Evolutionary conservation across 371 early-diverging fungal species (phyloP), one percentile per base, ranked within the genome.

Genomic region (Mucor lusitanicus): DNA sequence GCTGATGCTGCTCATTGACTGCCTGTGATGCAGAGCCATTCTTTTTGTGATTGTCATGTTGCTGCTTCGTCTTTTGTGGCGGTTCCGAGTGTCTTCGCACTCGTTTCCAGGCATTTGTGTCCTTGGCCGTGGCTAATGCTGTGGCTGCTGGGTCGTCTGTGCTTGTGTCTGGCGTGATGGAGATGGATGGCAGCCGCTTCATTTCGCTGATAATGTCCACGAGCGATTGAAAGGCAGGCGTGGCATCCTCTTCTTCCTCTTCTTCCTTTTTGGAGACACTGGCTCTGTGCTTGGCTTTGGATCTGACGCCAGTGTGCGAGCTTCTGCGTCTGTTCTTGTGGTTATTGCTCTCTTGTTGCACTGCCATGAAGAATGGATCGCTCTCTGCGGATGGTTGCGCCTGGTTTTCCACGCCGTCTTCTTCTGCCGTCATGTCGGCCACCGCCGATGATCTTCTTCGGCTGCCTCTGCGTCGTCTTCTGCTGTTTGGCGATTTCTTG

Each of bases 201-300:
- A 81, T 75, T 28, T 77, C 75, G 42, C 71, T 61, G 33, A 81
- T 81, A 19, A 81, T 76, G 32, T 81, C 79, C 46, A 78, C 74
- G 8, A 81, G 60, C 5, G 81, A 81, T 33, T 78, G 76, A 23
- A 78, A 60, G 4, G 77, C 81, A 37, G 77, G 75, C 8, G 77
- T n/a, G n/a, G n/a, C n/a, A n/a, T n/a, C n/a, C n/a, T n/a, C n/a
- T n/a, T n/a, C 70, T 3, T 68, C 67, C 5, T 73, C 50, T 55
- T 65, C 23, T 13, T 65, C 67, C 0, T 65, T 39, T 6, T 69
- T 21, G 6, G 56, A 56, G 12, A 33, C 7, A 6, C 53, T 53
- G 13, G 13, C 25, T 15, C 25, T 53, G 53, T 53, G 53, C 23
- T 53, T 53, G 25, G 23, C 25, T 19, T 19, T 6, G 4, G 25